Percentiles rank a stretch among this genome's conserved stretches.
Evolutionary conservation across 306 rosid genomes (phyloP).

Genomic region (Cucurbita moschata): DNA sequence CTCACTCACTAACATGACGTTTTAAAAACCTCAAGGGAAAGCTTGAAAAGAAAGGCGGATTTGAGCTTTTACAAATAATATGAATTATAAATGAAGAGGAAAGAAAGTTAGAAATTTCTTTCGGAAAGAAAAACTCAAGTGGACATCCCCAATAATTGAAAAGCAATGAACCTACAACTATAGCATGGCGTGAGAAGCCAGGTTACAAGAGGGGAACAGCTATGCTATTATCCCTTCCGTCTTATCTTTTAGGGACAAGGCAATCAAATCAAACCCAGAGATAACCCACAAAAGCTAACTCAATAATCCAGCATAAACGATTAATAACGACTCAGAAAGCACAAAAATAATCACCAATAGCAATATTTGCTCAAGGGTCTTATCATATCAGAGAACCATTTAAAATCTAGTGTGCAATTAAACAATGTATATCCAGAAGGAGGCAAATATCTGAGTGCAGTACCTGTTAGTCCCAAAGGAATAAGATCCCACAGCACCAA

Average conservation of each 20-base stretch:
- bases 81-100: background rate
- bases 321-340: background rate
- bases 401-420: background rate
- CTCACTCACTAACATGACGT: accelerated
- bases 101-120: background rate
- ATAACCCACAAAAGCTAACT: background rate
- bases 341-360: background rate
- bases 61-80: background rate
- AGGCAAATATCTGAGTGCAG: slow-evolving; percentile 11
- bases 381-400: background rate
- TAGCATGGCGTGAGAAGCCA: background rate
- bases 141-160: background rate
- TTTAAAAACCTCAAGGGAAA: too few relatives aligned
- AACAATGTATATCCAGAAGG: background rate
- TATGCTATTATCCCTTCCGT: background rate
- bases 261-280: background rate
- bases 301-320: background rate
- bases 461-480: slow-evolving; percentile 60
- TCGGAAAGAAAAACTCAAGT: background rate
- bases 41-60: too few relatives aligned
- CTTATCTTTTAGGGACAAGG: background rate
- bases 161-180: background rate
- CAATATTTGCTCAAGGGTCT: background rate
- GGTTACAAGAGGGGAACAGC: background rate
- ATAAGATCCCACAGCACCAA: slow-evolving; percentile 81